Base-by-base conservation (phyloP, 768 basidiomycete species). In the Tylopilus sp. region DNA sequence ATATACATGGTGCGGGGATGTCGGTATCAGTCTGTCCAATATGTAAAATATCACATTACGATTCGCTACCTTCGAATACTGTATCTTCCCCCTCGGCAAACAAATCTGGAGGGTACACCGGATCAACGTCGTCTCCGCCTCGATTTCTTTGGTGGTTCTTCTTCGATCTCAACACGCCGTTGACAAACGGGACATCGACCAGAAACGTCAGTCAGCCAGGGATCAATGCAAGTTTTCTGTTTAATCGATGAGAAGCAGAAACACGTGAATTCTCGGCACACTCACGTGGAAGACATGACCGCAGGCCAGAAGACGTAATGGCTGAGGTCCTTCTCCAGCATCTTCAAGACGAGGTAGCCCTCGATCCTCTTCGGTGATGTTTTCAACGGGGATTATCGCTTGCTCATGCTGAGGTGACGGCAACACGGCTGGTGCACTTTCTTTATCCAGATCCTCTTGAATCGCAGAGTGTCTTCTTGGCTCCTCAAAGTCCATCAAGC, bases 241-340 rank as follows among this genome's bases (percentile, higher is more conserved):
- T 50, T 30, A 12, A 50, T 18, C 20, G 26, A 28, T 51, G 30
- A 54, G 52, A 50, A 50, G 38, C 21, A n/a, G 31, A 40, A 23
- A 17, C 20, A 11, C 21, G 44, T 10, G 20, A 26, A 44, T 50
- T 10, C 48, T 50, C 12, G 26, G 28, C 20, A 23, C 4, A 73
- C 88, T 68, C 55, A 93, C 91, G 71, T 95, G 93, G 70, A 92
- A 95, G 42, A 88, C 88, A 74, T 95, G 93, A 3, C 86, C 86
- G 58, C 93, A 95, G 3, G 74, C 75, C 45, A 94, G 68, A 35
- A 91, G 66, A 61, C 92, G 74, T 57, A 95, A 68, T 6, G 89
- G 89, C 53, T 91, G 86, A 1, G 85, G 76, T 0, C 86, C 87
- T 50, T 85, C 81, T 9, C 88, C 87, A 3, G 86, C 86, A 65